Conservation (phyloP, 1,284 basidiomycete species). For the Sutorius eximius region DNA sequence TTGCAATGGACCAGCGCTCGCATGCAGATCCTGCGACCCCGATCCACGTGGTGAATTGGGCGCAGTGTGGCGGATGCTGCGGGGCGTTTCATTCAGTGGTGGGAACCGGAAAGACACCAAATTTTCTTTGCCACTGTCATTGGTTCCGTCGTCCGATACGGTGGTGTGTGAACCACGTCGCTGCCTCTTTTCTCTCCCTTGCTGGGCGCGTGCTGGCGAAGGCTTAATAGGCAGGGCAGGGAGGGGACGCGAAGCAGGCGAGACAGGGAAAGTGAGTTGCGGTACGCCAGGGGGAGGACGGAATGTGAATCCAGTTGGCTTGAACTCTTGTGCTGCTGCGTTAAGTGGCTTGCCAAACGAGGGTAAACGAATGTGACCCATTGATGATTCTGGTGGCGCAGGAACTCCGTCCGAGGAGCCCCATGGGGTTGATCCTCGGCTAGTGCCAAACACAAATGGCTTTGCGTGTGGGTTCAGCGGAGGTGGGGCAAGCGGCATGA, state of each 20-base stretch:
- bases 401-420: slow-evolving; percentile 33
- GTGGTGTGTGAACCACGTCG: slow-evolving; percentile 46
- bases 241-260: slow-evolving; percentile 36
- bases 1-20: slow-evolving; percentile 46
- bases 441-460: slow-evolving; percentile 71
- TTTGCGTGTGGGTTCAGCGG: slow-evolving; percentile 75
- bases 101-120: slow-evolving; percentile 79
- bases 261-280: slow-evolving; percentile 44
- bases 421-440: slow-evolving; percentile 32
- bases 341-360: slow-evolving; percentile 71
- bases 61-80: slow-evolving; percentile 47
- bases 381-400: slow-evolving; percentile 38
- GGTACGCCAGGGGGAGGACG: slow-evolving; percentile 63
- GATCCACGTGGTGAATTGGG: slow-evolving; percentile 40
- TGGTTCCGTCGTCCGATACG: slow-evolving; percentile 46
- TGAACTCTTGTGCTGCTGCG: slow-evolving; percentile 76
- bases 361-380: slow-evolving; percentile 55
- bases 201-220: slow-evolving; percentile 39
- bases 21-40: slow-evolving; percentile 24
- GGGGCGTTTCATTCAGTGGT: slow-evolving; percentile 48
- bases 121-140: slow-evolving; percentile 45
- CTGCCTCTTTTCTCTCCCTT: slow-evolving; percentile 77
- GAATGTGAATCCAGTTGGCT: slow-evolving; percentile 70
- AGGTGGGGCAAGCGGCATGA: slow-evolving; percentile 11
- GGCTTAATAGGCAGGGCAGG: slow-evolving; percentile 34